Base-by-base conservation (phyloP, 805 yeast species). In the Lipomyces sp. region DNA sequence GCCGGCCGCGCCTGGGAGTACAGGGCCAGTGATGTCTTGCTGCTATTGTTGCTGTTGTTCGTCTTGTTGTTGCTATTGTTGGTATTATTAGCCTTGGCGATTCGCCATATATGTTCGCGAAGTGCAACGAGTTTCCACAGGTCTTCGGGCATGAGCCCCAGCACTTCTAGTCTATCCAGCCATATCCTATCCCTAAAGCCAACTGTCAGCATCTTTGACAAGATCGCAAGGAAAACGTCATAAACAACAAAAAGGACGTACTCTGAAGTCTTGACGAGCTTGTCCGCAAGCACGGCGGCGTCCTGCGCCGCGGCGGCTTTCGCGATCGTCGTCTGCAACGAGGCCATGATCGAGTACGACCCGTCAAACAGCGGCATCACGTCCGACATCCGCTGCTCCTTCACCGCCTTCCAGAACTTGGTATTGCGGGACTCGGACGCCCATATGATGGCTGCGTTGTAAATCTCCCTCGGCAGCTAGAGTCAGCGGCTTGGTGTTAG, bases 111-210 rank as follows among this genome's bases (percentile, higher is more conserved):
- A 59, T 87, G 85, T 26, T 82, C 82, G 49, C 90, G 74, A 49
- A 88, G 66, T 2, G 79, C 79, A 14, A 82, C 82, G 11, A 91
- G 68, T 65, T 90, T 91, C 97, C 97, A 91, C 23, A 86, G 60
- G 39, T 88, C 95, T 6, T 72, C 73, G 8, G 81, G 87, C 6
- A 73, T 73, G 45, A 91, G 68, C 0, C 97, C 98, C n/a, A 86
- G 74, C 2, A 83, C 74, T 41, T 79, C 76, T 38, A 91, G 70
- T 55, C 83, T 80, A 33, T 78, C 78, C n/a, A 88, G 70, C 89
- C 95, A 84, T 29, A 74, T 74, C 49, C 76, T 74, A 65, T 86
- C 95, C 50, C 80, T 84, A 36, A 13, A 35, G 5, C 11, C 33
- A 16, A n/a, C 14, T 11, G 8, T 14, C 2, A 16, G 13, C 43